These are phyloP conservation scores for Scenedesmus sp. DNA, from an alignment of 163 green algal species.

Conservation along the genomic window DNA sequence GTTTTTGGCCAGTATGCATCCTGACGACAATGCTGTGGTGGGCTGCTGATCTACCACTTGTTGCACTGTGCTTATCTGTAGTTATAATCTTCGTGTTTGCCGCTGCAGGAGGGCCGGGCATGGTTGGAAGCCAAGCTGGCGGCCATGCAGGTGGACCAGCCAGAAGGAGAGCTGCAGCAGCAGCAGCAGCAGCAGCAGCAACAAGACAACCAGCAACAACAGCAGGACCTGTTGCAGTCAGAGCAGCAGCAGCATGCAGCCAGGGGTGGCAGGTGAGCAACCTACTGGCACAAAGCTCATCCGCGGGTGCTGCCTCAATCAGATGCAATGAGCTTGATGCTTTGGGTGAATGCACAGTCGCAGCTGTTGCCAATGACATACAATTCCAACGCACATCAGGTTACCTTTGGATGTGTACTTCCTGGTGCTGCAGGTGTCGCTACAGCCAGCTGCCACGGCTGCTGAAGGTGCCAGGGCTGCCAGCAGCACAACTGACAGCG, in stretches of 20 bases:
- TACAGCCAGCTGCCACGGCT: conserved; percentile 80
- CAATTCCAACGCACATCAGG: not conserved
- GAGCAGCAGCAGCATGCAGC: not conserved
- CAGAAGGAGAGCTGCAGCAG: not conserved
- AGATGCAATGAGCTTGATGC: too few relatives aligned
- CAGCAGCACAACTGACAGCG: conserved; percentile 76
- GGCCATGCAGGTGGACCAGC: conserved; percentile 35
- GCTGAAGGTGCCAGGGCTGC: conserved; percentile 67
- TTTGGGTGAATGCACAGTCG: too few relatives aligned
- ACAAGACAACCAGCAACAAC: not conserved
- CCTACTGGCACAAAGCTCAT: not conserved
- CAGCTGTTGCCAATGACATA: not conserved
- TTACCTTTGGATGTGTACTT: not conserved
- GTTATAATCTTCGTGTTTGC: too few relatives aligned
- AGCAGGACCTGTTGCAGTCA: conserved; percentile 21
- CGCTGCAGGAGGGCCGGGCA: conserved; percentile 54
- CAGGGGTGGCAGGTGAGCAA: not conserved
- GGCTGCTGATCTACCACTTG: too few relatives aligned
- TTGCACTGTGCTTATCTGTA: not conserved
- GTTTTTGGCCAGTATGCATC: too few relatives aligned
- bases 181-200: conserved; percentile 18
- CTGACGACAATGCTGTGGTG: too few relatives aligned
- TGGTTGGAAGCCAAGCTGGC: conserved; percentile 19
- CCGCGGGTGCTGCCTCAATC: too few relatives aligned
- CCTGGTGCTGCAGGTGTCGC: conserved; percentile 13